Base-by-base conservation (phyloP, 169 alveolate species). In the Babesia bovis region DNA sequence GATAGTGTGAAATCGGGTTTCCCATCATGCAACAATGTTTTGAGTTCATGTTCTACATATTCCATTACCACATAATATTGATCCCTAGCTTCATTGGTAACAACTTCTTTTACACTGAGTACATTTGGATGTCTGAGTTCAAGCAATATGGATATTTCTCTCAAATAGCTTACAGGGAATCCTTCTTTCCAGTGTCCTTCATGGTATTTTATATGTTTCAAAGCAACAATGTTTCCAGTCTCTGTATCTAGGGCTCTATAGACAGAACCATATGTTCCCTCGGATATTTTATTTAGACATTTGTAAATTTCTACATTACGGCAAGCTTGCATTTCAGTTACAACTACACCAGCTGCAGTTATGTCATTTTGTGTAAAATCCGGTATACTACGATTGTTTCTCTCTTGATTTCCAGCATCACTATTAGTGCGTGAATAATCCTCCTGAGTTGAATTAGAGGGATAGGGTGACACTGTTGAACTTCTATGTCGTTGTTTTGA, bases 241-340 rank as follows among this genome's bases (percentile, higher is more conserved):
- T 84, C 67, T 47, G 73, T 88, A 66, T 95, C 98, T 73, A 84
- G 90, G 15, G 98, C 98, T 70, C 94, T 91, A 77, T 92, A 95
- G 6, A 96, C 99, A 35, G 96, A 92, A 36, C 99, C 99, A 82
- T 94, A 96, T 1, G 98, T 95, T 12, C 99, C 99, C 72, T 92
- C 96, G 44, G 98, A 97, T 65, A 96, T 92, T 77, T 93, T 93
- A 53, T 94, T 94, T 57, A 93, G 60, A 78, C 89, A 88, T 85
- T 93, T 94, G 82, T 94, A 96, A 66, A 77, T 89, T 4, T 71
- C 90, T 7, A 89, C 82, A 53, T 74, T 82, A 36, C 93, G 53
- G 42, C 93, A 87, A 1, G 68, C 25, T 9, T 10, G 19, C 2
- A 49, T 58, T 41, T 2, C 5, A 17, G 23, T 13, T 4, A 17